Base-by-base conservation (phyloP, 1,139 yeast species). In the Nakaseomyces glabratus region DNA sequence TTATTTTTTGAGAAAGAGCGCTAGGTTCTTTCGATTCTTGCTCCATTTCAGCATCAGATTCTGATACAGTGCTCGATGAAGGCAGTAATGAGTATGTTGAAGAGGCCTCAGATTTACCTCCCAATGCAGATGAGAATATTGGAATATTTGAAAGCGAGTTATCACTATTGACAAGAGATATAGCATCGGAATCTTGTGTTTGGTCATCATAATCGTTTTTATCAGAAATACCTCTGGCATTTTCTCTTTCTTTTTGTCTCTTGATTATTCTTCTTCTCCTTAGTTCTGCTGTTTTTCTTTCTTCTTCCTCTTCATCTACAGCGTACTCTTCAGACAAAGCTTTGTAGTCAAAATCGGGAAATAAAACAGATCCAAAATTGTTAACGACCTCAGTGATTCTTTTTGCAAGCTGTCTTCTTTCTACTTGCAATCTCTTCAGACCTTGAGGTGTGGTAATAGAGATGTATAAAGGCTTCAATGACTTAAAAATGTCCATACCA, bases 401-500 rank as follows among this genome's bases (percentile, higher is more conserved):
- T 17, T 35, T 40, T 6, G 43, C 31, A 33, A 80, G 60, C 14
- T 54, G 57, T 23, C 58, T 52, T 35, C 86, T 61, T 35, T 67
- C 68, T 20, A 61, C 52, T 46, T 73, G 69, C 42, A 80, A 59
- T 33, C 67, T 61, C 22, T 59, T 57, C 25, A 49, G 41, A 49
- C 68, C 69, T 52, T 61, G 68, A 11, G 67, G 68, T 9, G 75
- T 69, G 4, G 71, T 70, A 25, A 88, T 60, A 2, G 94, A 80
- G 28, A 86, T 62, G 53, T 85, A 80, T 34, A 88, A 62, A 1
- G 97, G 96, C 44, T 86, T 69, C 42, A 88, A 62, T 4, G 93
- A 77, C 54, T 86, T 85, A 58, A 81, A 73, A 34, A 84, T 66
- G 55, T 90, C 97, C 73, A 84, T 68, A 14, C 98, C 97, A 45